Evolutionary conservation across 148 eudicot species (phyloP), one percentile per base, ranked within the genome.

Genomic region (Talinum fruticosum): DNA sequence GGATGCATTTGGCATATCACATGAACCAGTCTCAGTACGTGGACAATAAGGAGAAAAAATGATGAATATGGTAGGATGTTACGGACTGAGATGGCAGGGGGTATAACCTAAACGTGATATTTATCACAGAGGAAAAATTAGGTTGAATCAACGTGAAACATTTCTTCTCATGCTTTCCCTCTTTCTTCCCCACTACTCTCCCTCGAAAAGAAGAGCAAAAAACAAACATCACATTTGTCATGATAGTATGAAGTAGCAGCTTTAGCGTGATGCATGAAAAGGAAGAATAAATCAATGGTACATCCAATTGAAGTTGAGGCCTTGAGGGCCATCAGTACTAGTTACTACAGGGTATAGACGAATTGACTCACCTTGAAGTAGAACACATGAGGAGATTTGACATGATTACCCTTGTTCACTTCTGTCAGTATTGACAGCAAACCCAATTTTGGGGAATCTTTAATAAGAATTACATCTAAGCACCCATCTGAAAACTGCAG

Each of bases 401-500:
- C 87, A 84, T 93, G 97, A 69, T 82, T 84, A 69, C 99, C 99
- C 26, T 70, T 87, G 83, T 76, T 84, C 71, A 96, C 66, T 69
- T 85, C 86, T 54, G 86, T 83, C 93, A 96, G 86, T 76, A 88
- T 29, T 34, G 91, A 72, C 34, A 93, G 75, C 89, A 96, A 87
- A 47, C 80, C 80, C 77, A 93, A 78, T 81, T 84, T 93, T 14
- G 99, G 88, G 80, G 88, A 87, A 59, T 87, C 82, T 81, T 83
- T 89, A 2, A 89, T 84, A 47, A 96, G 73, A 53, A 93, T 84
- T 84, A 96, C 82, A 84, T 96, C 99, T 83, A 96, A 81, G 84
- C 73, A 91, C 64, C 99, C 99, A 86, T 96, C 99, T 69, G 96
- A 88, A 83, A 96, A 96, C 99, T 93, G 92, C 86, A 88, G 21